A percentile compares a stretch with the other conserved stretches of the same genome.
Conservation (phyloP, 2,329 filamentous ascomycete genomes). For the Helminthosporium solani region DNA sequence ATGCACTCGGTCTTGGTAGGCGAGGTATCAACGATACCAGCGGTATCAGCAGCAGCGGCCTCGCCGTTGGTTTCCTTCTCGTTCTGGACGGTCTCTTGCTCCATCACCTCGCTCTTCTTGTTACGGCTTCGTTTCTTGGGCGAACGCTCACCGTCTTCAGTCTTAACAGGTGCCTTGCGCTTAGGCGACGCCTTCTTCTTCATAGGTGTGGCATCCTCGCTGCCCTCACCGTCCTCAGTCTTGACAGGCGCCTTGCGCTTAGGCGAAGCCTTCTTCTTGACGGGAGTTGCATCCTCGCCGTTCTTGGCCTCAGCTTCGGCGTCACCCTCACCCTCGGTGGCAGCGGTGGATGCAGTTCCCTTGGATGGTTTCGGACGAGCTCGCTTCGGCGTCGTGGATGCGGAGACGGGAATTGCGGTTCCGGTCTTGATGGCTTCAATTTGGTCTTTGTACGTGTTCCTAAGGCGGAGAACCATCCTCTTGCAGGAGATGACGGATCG, state of each 20-base stretch:
- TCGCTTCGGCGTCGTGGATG: neutral
- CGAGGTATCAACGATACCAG: too few species aligned
- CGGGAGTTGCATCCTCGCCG: neutral
- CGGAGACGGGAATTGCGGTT: neutral
- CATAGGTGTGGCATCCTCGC: neutral
- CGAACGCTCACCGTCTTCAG: conserved; percentile 11
- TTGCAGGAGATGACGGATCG: conserved; percentile 21
- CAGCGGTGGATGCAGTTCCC: too few species aligned
- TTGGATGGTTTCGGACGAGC: too few species aligned
- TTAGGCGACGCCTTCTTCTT: conserved; percentile 14
- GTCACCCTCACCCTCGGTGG: too few species aligned
- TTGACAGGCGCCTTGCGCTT: conserved; percentile 20
- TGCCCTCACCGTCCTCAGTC: conserved; percentile 11
- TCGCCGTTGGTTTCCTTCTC: conserved; percentile 2
- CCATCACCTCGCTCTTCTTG: conserved; percentile 8
- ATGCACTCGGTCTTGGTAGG: too few species aligned
- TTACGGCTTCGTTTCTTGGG: conserved; percentile 13
- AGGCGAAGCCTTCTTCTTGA: conserved; percentile 4
- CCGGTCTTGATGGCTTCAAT: conserved; percentile 16
- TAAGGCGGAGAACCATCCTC: conserved; percentile 24
- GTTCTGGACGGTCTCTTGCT: too few species aligned
- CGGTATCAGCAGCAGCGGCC: too few species aligned
- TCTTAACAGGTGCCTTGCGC: conserved; percentile 14
- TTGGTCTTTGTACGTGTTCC: conserved; percentile 24
- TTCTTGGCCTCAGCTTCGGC: too few species aligned